These are phyloP conservation scores for Lachancea fermentati DNA, from an alignment of 805 yeast genomes.

Conservation along the genomic window DNA sequence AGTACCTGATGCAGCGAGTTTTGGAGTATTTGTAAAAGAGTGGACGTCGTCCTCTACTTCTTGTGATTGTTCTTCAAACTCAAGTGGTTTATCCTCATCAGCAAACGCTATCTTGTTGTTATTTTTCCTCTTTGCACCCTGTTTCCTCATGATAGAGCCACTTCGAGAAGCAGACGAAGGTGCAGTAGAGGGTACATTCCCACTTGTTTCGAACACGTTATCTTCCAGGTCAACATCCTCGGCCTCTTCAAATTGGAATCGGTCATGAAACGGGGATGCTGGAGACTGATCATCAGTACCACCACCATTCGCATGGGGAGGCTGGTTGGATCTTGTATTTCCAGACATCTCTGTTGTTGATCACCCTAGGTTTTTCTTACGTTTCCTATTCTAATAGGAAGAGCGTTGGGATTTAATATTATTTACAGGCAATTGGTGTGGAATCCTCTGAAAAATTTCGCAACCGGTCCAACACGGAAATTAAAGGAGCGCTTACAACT, in stretches of 20 bases:
- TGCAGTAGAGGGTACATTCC: slow-evolving; percentile 4
- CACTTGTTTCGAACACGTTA: slow-evolving; percentile 6
- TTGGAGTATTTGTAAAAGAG: slow-evolving; percentile 28
- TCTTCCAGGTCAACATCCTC: slow-evolving; percentile 5
- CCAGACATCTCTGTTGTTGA: background rate
- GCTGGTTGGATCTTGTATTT: background rate
- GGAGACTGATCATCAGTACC: slow-evolving; percentile 12
- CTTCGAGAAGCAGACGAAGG: slow-evolving; percentile 11
- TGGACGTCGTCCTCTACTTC: slow-evolving; percentile 20
- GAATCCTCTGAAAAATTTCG: background rate
- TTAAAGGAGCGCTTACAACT: background rate
- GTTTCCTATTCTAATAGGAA: background rate
- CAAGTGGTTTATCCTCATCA: slow-evolving; percentile 13
- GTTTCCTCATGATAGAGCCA: slow-evolving; percentile 15
- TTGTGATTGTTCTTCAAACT: slow-evolving; percentile 16
- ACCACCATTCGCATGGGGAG: background rate
- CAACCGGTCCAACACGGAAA: background rate
- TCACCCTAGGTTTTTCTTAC: background rate
- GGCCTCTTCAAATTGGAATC: slow-evolving; percentile 20
- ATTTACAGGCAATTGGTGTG: background rate
- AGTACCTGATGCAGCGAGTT: slow-evolving; percentile 15
- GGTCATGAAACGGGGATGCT: slow-evolving; percentile 29
- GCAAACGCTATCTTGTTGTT: slow-evolving; percentile 14
- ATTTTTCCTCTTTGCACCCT: slow-evolving; percentile 9
- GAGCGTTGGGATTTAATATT: background rate